Evolutionary conservation across 257 asterid species (phyloP).

Genomic region (Fraxinus quadrangulata): DNA sequence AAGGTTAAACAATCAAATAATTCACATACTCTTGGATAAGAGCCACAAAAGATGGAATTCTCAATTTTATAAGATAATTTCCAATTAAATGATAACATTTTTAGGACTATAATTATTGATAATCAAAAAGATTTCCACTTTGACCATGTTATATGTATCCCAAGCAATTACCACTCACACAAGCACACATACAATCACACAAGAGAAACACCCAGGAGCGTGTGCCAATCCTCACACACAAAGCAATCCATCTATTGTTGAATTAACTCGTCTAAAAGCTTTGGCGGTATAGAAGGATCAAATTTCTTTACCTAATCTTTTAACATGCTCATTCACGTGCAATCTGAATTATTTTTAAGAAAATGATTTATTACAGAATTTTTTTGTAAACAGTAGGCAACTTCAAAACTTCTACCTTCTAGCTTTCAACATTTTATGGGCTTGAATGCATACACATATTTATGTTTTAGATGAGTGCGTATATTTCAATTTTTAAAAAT

Average conservation of each 20-base stretch:
- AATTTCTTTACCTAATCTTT: not conserved
- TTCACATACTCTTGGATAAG: not conserved
- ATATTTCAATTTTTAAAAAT: not conserved
- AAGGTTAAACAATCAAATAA: not conserved
- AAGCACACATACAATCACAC: not conserved
- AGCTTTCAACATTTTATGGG: no score
- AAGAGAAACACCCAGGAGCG: not conserved
- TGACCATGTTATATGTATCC: not conserved
- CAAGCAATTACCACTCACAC: not conserved
- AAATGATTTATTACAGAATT: not conserved
- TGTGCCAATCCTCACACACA: not conserved
- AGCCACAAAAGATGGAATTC: conserved; percentile 10
- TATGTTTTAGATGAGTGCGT: not conserved
- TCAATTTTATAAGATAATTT: conserved; percentile 11
- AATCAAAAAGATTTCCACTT: not conserved
- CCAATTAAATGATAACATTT: conserved; percentile 2
- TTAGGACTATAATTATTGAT: not conserved
- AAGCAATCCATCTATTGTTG: not conserved
- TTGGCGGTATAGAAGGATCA: not conserved
- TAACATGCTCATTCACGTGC: not conserved
- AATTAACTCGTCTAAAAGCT: not conserved
- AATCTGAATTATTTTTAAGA: not conserved
- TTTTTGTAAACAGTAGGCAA: not conserved
- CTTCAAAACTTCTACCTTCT: not conserved
- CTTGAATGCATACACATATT: not conserved